phyloP scores from a whole-genome alignment of 108 stramenopile species.

The Nitzschia palea region DNA sequence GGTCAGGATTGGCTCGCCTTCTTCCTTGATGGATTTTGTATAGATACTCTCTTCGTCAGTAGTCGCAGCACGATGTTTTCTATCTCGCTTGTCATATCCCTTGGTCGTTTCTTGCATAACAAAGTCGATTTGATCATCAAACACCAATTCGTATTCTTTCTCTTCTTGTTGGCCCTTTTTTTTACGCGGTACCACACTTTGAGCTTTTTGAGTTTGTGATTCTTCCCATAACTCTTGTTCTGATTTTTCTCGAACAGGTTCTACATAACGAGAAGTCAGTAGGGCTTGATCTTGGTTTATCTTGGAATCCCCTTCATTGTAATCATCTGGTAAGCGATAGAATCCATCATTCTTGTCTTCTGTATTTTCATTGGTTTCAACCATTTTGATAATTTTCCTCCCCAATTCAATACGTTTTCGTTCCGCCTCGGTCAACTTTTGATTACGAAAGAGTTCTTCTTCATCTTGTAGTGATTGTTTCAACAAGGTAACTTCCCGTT shows the following conservation, averaged over 20 bases:
- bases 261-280: constrained; percentile 90
- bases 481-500: constrained; percentile 89
- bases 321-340: constrained; percentile 74
- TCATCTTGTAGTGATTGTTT: constrained; percentile 91
- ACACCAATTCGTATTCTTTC: constrained; percentile 92
- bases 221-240: constrained; percentile 99
- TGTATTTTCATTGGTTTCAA: constrained; percentile 43
- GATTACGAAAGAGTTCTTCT: constrained; percentile 84
- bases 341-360: constrained; percentile 67
- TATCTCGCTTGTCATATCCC: constrained; percentile 74
- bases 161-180: constrained; percentile 38
- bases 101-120: constrained; percentile 85
- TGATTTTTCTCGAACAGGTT: constrained; percentile 87
- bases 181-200: constrained; percentile 11
- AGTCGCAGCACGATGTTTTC: constrained; percentile 27
- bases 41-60: constrained; percentile 39
- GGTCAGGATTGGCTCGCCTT: constrained; percentile 50
- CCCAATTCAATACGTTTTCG: constrained; percentile 66
- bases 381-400: constrained; percentile 85
- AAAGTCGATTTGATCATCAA: constrained; percentile 97
- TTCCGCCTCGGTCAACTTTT: constrained; percentile 80
- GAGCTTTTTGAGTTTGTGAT: constrained; percentile 85
- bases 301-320: constrained; percentile 63
- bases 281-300: constrained; percentile 63
- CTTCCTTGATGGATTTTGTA: constrained; percentile 2